Evolutionary conservation across 192 early-diverging fungal genomes (phyloP).

Genomic region (Backusella mclennaniae): DNA sequence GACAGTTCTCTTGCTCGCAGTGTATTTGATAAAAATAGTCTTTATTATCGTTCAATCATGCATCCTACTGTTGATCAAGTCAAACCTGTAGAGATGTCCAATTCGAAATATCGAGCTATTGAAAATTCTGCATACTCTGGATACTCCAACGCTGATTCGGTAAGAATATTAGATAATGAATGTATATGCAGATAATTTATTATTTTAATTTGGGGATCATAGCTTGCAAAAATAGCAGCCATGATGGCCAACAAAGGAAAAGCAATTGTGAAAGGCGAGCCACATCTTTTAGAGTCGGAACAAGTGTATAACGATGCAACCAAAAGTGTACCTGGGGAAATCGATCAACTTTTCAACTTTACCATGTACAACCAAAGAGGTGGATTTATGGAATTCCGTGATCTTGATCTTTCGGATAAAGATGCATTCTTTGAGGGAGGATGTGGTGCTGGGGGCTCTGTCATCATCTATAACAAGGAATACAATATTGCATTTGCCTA

Average conservation of each 20-base stretch:
- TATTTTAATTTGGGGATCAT: neutral
- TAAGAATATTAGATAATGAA: slow-evolving; percentile 10
- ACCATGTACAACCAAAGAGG: slow-evolving; percentile 35
- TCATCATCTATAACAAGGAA: slow-evolving; percentile 56
- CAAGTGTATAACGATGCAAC: slow-evolving; percentile 23
- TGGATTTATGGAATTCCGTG: slow-evolving; percentile 33
- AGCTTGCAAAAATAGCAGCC: slow-evolving; percentile 59
- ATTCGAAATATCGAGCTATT: neutral
- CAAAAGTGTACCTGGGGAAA: slow-evolving; percentile 17
- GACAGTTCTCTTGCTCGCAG: neutral
- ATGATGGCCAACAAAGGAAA: slow-evolving; percentile 59
- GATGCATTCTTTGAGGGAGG: slow-evolving; percentile 37
- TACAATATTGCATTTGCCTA: slow-evolving; percentile 57
- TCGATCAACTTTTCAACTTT: slow-evolving; percentile 23
- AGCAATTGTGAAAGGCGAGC: slow-evolving; percentile 29
- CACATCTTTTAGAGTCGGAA: slow-evolving; percentile 28
- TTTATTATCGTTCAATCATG: neutral
- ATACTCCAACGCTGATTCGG: slow-evolving; percentile 54
- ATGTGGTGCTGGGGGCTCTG: slow-evolving; percentile 57
- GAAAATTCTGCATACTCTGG: slow-evolving; percentile 55
- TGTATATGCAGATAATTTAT: neutral
- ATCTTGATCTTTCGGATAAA: slow-evolving; percentile 21
- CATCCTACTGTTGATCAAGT: neutral
- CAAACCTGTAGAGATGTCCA: neutral
- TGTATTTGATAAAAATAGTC: neutral